phyloP scores from a whole-genome alignment of 768 basidiomycete species.

The Lentinula sp. region DNA sequence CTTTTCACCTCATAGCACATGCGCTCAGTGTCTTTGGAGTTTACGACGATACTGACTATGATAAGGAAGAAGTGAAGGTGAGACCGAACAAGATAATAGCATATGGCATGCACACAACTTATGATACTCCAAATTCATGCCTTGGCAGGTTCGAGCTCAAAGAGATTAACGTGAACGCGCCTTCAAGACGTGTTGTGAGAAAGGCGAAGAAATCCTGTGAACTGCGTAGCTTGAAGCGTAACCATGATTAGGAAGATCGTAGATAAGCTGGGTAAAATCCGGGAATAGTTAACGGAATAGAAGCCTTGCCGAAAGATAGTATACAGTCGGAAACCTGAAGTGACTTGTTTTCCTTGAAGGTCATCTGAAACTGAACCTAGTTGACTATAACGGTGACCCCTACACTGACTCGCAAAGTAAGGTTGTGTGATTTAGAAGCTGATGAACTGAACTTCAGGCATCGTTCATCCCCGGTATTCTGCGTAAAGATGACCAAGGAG shows the following conservation, averaged over 20 bases:
- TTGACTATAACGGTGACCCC: too few relatives aligned
- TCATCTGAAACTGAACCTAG: too few relatives aligned
- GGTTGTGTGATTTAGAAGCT: too few relatives aligned
- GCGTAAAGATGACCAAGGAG: too few relatives aligned
- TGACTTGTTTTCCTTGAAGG: too few relatives aligned
- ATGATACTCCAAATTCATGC: neutral
- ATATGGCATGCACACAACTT: neutral
- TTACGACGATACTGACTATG: neutral
- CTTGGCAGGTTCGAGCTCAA: neutral
- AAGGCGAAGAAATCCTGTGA: neutral
- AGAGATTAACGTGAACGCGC: neutral
- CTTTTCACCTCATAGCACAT: too few relatives aligned
- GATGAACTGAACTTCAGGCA: too few relatives aligned
- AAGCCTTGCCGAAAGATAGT: neutral
- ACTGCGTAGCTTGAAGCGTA: neutral
- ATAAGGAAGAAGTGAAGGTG: neutral
- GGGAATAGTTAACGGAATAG: neutral
- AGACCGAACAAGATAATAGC: neutral
- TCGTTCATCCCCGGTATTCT: too few relatives aligned
- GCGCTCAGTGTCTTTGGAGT: too few relatives aligned
- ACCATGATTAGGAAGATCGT: neutral
- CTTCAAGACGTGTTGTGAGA: neutral
- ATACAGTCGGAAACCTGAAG: too few relatives aligned
- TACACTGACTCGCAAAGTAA: too few relatives aligned
- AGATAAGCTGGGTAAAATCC: neutral